Conservation (phyloP, 371 early-diverging fungal genomes). For the Zopfochytrium polystomum region DNA sequence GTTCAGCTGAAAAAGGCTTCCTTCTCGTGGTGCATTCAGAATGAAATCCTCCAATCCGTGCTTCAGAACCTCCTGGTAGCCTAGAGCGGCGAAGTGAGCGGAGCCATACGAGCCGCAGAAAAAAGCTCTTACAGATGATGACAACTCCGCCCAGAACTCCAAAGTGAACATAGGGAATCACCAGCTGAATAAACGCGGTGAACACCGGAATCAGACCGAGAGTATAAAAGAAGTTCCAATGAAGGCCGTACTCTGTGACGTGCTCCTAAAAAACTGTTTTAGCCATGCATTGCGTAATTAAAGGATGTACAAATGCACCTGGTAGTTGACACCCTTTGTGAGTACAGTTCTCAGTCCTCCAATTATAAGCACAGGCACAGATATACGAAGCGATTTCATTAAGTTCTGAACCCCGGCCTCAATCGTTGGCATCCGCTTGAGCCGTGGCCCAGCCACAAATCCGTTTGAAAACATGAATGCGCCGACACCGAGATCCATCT, state of each 20-base stretch:
- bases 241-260: slow-evolving; percentile 92
- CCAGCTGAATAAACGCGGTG: slow-evolving; percentile 17
- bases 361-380: slow-evolving; percentile 66
- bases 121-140: slow-evolving; percentile 45
- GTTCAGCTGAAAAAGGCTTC: slow-evolving; percentile 74
- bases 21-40: slow-evolving; percentile 68
- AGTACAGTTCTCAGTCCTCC: slow-evolving; percentile 68
- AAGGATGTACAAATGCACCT: slow-evolving; percentile 16
- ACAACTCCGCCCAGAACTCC: slow-evolving; percentile 48
- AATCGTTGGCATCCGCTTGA: slow-evolving; percentile 24
- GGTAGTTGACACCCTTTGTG: slow-evolving; percentile 84
- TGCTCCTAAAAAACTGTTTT: slow-evolving; percentile 61
- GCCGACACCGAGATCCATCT: slow-evolving; percentile 90
- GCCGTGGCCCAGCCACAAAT: slow-evolving; percentile 60
- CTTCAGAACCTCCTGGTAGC: slow-evolving; percentile 23
- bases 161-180: slow-evolving; percentile 55
- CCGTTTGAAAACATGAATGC: slow-evolving; percentile 80
- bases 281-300: background rate
- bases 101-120: background rate
- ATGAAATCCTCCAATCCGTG: slow-evolving; percentile 68
- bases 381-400: slow-evolving; percentile 16
- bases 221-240: slow-evolving; percentile 98
- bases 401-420: background rate
- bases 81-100: slow-evolving; percentile 2
- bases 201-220: slow-evolving; percentile 80